Evolutionary conservation across 2,329 filamentous ascomycete genomes (phyloP), one percentile per base, ranked within the genome.

Genomic region (Ophioceras dolichostomum): DNA sequence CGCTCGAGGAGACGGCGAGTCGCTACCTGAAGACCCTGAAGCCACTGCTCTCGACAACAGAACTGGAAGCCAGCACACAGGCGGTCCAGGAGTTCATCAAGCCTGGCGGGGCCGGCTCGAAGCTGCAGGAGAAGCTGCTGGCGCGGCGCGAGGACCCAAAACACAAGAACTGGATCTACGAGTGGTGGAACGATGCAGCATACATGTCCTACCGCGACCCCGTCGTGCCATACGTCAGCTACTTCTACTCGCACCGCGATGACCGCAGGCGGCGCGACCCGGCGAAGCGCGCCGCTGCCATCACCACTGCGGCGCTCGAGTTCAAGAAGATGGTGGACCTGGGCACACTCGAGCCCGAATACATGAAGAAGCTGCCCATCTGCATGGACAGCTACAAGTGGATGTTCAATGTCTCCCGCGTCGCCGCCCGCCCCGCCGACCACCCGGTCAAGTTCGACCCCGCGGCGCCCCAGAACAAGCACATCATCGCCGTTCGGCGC

Each of bases 331-430:
- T 87, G 64, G 89, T 96, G 16, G 89, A 95, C 55, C 58, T 60
- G 31, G 79, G 80, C 47, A 79, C 76, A 7, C 69, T 98, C 37
- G 91, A 98, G 67, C 91, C 91, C 18, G 91, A 98, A 63, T 96
- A 95, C 65, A 94, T 98, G 87, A 93, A 93, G 69, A 88, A 87
- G 64, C 73, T 93, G 41, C 91, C 91, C 42, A 89, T 96, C 55
- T 91, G 88, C 61, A 98, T 98, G 91, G 87, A 87, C 68, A 91
- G 85, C 56, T 96, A 95, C 68, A 70, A 94, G 65, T 96, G 80
- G 75, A 98, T 98, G 91, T 98, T 98, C 74, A 96, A 98, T 63
- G 78, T 76, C 61, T 83, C 76, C 60, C 81, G 91, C 49, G 79
- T 96, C 29, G 81, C 89, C 21, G 82, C 83, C 38, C 81, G 80